Evolutionary conservation across 148 eudicot species (phyloP).

Genomic region (Cornus controversa): DNA sequence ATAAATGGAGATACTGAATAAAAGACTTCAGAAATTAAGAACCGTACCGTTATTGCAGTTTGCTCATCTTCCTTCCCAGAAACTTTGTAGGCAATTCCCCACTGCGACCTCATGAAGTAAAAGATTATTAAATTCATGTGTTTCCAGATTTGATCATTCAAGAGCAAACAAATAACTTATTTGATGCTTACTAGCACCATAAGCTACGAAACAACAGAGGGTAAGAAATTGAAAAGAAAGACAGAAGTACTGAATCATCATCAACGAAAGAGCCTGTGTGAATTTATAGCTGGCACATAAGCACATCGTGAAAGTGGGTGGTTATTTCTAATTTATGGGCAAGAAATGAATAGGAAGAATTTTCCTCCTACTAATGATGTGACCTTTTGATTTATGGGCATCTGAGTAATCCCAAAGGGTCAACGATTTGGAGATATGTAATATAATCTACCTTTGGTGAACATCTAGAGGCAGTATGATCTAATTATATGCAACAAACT

Average conservation of each 20-base stretch:
- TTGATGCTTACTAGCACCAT: background rate
- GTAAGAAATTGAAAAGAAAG: background rate
- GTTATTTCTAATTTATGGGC: too few relatives aligned
- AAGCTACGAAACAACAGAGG: background rate
- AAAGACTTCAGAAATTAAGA: background rate
- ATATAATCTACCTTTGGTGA: background rate
- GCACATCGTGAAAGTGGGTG: background rate
- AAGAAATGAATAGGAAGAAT: background rate
- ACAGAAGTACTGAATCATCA: background rate
- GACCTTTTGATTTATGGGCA: background rate
- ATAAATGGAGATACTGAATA: background rate
- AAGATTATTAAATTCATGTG: constrained; percentile 5
- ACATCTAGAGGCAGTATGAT: background rate
- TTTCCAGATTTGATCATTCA: background rate
- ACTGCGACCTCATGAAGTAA: constrained; percentile 34
- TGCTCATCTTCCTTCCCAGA: constrained; percentile 63
- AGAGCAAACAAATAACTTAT: background rate
- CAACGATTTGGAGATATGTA: background rate
- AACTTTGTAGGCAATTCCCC: constrained; percentile 92
- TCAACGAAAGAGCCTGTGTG: background rate
- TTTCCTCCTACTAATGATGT: background rate
- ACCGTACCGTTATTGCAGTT: constrained; percentile 62
- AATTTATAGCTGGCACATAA: background rate
- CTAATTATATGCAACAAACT: too few relatives aligned
- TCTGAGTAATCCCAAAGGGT: background rate